These are phyloP conservation scores for Pharus latifolius DNA, from an alignment of 176 grass and related monocot species.

Conservation along the genomic window DNA sequence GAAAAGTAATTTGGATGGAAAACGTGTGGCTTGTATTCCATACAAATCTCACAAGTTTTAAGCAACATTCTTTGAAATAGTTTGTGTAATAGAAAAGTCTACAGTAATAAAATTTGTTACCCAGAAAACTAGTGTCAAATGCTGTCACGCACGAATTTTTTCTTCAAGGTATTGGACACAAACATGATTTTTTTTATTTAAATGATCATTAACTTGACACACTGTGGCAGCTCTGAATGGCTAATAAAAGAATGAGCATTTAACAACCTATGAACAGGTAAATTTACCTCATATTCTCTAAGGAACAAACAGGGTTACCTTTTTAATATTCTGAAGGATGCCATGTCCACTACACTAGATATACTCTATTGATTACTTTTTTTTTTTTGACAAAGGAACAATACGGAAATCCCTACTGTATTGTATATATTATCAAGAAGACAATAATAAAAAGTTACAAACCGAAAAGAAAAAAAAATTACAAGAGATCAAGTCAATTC, in stretches of 20 bases:
- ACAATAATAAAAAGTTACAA: too few species aligned
- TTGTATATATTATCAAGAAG: too few species aligned
- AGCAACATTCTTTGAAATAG: neutral
- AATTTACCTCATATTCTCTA: too few species aligned
- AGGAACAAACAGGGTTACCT: conserved; percentile 36
- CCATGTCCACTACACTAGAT: conserved; percentile 43
- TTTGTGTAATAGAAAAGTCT: neutral
- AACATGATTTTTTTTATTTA: neutral
- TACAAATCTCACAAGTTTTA: neutral
- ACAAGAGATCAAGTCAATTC: too few species aligned
- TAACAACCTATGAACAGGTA: conserved; percentile 1
- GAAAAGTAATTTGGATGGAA: neutral
- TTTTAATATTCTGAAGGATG: conserved; percentile 46
- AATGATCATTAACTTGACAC: neutral
- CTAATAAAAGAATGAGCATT: conserved; percentile 17
- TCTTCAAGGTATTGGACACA: neutral
- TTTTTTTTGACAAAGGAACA: too few species aligned
- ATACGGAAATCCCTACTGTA: too few species aligned
- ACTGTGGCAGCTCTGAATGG: neutral
- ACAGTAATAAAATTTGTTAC: neutral
- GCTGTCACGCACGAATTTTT: neutral
- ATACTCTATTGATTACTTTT: too few species aligned
- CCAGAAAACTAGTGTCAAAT: neutral
- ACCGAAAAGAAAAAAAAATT: too few species aligned
- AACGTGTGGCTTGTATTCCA: neutral